Percentiles rank a stretch among this genome's conserved stretches.
These are phyloP conservation scores for Fragilaria radians DNA, from an alignment of 108 stramenopile species.

Conservation along the genomic window DNA sequence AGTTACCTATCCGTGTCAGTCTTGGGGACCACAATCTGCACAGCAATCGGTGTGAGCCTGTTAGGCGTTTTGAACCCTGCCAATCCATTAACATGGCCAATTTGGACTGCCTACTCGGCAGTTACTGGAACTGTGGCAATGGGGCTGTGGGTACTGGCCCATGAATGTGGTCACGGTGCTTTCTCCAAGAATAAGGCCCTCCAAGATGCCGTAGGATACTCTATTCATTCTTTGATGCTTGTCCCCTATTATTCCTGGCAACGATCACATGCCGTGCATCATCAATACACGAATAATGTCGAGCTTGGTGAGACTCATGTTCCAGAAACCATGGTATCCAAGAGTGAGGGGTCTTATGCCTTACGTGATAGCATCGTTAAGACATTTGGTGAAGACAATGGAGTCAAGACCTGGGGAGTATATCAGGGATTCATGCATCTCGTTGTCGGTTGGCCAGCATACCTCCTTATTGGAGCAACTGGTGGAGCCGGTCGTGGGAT, in stretches of 20 bases:
- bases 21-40: slow-evolving; percentile 64
- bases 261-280: slow-evolving; percentile 93
- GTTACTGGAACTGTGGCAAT: slow-evolving; percentile 89
- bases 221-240: slow-evolving; percentile 85
- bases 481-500: slow-evolving; percentile 70
- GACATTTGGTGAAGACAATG: slow-evolving; percentile 43
- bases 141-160: slow-evolving; percentile 96
- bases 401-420: slow-evolving; percentile 60
- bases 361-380: slow-evolving; percentile 34
- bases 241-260: slow-evolving; percentile 98
- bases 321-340: slow-evolving; percentile 39
- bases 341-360: slow-evolving; percentile 32
- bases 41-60: slow-evolving; percentile 53
- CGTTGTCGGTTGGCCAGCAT: slow-evolving; percentile 79
- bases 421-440: slow-evolving; percentile 72
- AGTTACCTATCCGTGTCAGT: slow-evolving; percentile 72
- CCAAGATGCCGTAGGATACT: slow-evolving; percentile 89
- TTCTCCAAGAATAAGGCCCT: slow-evolving; percentile 83
- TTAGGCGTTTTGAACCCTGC: slow-evolving; percentile 51
- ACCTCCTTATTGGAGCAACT: slow-evolving; percentile 75
- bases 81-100: slow-evolving; percentile 49
- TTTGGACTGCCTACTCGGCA: slow-evolving; percentile 68
- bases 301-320: slow-evolving; percentile 94
- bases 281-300: slow-evolving; percentile 92
- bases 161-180: slow-evolving; percentile 98